Evolutionary conservation across 2,329 filamentous ascomycete genomes (phyloP), one percentile per base, ranked within the genome.

Genomic region (Colletotrichum cordylinicola): DNA sequence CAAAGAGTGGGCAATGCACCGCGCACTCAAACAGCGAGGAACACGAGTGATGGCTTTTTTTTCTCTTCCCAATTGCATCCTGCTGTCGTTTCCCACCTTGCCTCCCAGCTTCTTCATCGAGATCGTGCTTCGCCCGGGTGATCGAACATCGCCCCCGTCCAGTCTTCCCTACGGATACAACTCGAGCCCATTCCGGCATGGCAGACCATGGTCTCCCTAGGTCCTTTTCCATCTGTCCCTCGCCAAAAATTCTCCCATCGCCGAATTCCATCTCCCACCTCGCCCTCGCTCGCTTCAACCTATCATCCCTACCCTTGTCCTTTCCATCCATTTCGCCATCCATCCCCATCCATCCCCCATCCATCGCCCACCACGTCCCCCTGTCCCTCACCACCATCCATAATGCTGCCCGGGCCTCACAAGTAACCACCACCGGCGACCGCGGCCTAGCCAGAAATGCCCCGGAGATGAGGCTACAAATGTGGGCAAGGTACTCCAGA

Each of bases 381-480:
- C 62, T 48, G 62, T 27, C 24, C 61, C 18, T 64, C 66, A 56
- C 33, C 31, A 24, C 52, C 56, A 58, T 4, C 29, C 31, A 24
- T 21, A 4, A 62, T 33, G 31, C n/a, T 37, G 58, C 29, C 58
- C 33, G 29, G 16, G 56, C 56, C 12, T 60, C 56, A 24, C 27
- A 31, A 15, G 58, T 33, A 33, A 33, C 18, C n/a, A 35, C n/a
- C 43, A 52, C 29, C 31, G 60, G 35, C 64, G 18, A 52, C 64
- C 52, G 68, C 68, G 60, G 58, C 29, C 66, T 61, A 15, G 72
- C 39, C 55, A 55, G 58, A 74, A 58, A 66, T 56, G 31, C 21
- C 68, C 37, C 61, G 72, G 72, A 75, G 68, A 72, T 61, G 72
- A 75, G 72, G 72, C 72, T 48, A 27, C 52, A 39, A 39, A 66